Evolutionary conservation across 306 rosid genomes (phyloP).

Genomic region (Oemleria cerasiformis): DNA sequence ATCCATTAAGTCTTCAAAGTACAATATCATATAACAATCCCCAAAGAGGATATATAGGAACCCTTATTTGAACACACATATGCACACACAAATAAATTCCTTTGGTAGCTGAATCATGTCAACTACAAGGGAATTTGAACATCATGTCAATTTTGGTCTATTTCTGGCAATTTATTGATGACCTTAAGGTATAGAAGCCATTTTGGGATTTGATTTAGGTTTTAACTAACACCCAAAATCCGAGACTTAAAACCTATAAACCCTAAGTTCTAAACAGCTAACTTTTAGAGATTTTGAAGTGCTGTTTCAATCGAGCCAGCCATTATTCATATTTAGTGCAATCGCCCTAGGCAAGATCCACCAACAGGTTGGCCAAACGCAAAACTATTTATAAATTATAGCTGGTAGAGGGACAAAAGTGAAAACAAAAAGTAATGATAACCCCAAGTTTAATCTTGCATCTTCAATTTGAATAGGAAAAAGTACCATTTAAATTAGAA

Average conservation of each 20-base stretch:
- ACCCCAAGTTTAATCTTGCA: neutral
- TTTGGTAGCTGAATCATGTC: neutral
- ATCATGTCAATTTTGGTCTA: neutral
- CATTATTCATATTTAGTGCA: too few species aligned
- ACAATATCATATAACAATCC: neutral
- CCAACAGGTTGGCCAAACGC: too few species aligned
- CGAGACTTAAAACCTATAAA: neutral
- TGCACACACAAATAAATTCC: neutral
- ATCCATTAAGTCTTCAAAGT: conserved; percentile 1
- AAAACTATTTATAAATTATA: too few species aligned
- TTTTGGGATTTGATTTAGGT: neutral
- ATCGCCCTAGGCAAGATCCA: too few species aligned
- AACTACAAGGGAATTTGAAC: neutral
- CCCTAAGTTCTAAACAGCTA: neutral
- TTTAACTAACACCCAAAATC: neutral
- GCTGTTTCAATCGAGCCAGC: neutral
- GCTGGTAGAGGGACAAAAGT: neutral
- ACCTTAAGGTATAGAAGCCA: neutral
- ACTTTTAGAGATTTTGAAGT: neutral
- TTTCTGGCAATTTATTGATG: too few species aligned
- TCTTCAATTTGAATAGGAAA: neutral
- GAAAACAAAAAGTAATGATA: neutral
- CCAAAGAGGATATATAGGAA: neutral
- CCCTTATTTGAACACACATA: neutral
- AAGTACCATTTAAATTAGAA: neutral